Evolutionary conservation across 768 basidiomycete genomes (phyloP), one percentile per base, ranked within the genome.

Genomic region (Leccinellum albellum): DNA sequence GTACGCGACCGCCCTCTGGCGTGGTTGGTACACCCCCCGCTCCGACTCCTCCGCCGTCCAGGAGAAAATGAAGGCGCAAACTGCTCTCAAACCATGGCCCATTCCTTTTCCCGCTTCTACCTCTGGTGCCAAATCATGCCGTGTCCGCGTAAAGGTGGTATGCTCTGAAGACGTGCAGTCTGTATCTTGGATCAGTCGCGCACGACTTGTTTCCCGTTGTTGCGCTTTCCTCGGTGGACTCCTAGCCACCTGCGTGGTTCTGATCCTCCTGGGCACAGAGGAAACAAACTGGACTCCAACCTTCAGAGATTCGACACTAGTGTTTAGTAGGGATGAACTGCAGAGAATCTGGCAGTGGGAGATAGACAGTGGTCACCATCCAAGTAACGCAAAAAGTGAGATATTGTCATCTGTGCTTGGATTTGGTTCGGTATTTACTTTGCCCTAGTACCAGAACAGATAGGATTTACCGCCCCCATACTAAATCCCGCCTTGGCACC

Each of bases 311-410:
- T 75, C 89, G 2, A 90, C 90, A 35, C 79, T 91, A 26, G 87
- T 90, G 35, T 91, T 83, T 63, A 75, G 76, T 40, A 78, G 85
- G 26, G 78, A 85, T 42, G 88, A 94, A 65, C 70, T 95, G 29
- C 88, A 88, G 70, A 79, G 83, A 68, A 88, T 98, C 68, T 97
- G 94, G 94, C 81, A 84, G 59, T 97, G 94, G 94, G 94, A 96
- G 76, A 80, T 97, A 55, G 81, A 85, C 42, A 89, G 89, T 62
- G 94, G 94, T 6, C 93, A 95, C 74, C 89, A 88, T 74, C 94
- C 94, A 23, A 90, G 88, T 68, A 76, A 75, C 49, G 78, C 82
- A 51, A 78, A 79, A 50, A 82, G 91, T 90, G 72, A 68, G 89
- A 76, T 46, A 32, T 50, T 14, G 3, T 37, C 21, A 73, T 53